Percentiles rank a stretch among this genome's conserved stretches.
Evolutionary conservation across 2,329 filamentous ascomycete species (phyloP).

Genomic region (Ophidiomyces ophidiicola): DNA sequence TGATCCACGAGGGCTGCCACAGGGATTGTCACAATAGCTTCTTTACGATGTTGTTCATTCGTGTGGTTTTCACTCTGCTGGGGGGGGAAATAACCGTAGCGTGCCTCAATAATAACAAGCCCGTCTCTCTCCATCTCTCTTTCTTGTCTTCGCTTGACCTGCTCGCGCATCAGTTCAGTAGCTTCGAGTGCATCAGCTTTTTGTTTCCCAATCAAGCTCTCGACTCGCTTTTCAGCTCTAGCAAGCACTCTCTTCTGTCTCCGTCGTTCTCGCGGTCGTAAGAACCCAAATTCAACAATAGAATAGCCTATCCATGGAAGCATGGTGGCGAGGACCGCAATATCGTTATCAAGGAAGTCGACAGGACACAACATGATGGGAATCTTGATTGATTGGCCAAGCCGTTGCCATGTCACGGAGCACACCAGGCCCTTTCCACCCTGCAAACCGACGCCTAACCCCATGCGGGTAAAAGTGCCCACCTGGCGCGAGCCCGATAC

Average conservation of each 20-base stretch:
- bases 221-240: constrained; percentile 28
- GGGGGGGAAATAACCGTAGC: constrained; percentile 30
- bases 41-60: not conserved
- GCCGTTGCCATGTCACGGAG: constrained; percentile 30
- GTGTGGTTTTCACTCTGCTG: constrained; percentile 17
- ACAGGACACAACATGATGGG: constrained; percentile 30
- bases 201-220: constrained; percentile 26
- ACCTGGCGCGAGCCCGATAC: constrained; percentile 28
- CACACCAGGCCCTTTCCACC: constrained; percentile 26
- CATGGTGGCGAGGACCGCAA: constrained; percentile 26
- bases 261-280: constrained; percentile 29
- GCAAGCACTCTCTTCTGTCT: constrained; percentile 26
- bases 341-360: constrained; percentile 24
- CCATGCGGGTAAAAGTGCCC: constrained; percentile 29
- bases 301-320: constrained; percentile 32
- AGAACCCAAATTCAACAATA: constrained; percentile 31
- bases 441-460: constrained; percentile 30
- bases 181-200: constrained; percentile 29
- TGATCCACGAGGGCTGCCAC: constrained; percentile 35
- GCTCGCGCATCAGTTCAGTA: constrained; percentile 31
- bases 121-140: constrained; percentile 27
- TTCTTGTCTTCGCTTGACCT: constrained; percentile 29
- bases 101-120: constrained; percentile 30
- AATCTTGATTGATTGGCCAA: constrained; percentile 31
- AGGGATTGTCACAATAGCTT: constrained; percentile 33